Evolutionary conservation across 306 rosid genomes (phyloP).

Genomic region (Citrullus colocynthis): DNA sequence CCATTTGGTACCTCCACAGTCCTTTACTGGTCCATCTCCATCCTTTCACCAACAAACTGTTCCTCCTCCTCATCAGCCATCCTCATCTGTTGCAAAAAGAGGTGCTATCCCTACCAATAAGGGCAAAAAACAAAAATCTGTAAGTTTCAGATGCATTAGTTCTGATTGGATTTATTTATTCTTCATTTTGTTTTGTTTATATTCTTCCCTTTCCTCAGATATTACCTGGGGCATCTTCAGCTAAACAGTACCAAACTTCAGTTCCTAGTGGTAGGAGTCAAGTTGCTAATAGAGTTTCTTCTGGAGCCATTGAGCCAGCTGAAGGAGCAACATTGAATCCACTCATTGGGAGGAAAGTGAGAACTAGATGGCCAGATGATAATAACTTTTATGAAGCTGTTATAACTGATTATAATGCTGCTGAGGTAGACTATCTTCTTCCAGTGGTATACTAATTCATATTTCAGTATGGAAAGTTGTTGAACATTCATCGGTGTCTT

Average conservation of each 20-base stretch:
- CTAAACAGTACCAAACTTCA: constrained; percentile 56
- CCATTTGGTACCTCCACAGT: constrained; percentile 52
- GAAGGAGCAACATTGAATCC: constrained; percentile 50
- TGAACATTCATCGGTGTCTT: constrained; percentile 7
- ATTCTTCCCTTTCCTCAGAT: constrained; percentile 28
- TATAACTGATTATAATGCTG: constrained; percentile 53
- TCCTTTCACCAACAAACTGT: constrained; percentile 54
- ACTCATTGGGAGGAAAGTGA: constrained; percentile 67
- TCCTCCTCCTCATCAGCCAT: constrained; percentile 68
- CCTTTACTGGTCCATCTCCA: constrained; percentile 68
- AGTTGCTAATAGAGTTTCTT: constrained; percentile 45
- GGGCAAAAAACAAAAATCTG: constrained; percentile 82
- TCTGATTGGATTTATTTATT: background rate
- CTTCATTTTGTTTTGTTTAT: constrained; percentile 2
- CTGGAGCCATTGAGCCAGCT: constrained; percentile 47
- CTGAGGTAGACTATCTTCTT: constrained; percentile 31
- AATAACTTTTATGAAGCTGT: constrained; percentile 88
- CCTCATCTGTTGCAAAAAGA: constrained; percentile 62
- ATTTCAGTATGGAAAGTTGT: constrained; percentile 5
- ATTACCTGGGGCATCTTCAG: constrained; percentile 47
- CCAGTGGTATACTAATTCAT: background rate
- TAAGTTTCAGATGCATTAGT: constrained; percentile 24
- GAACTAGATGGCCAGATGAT: constrained; percentile 95
- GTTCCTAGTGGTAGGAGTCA: constrained; percentile 70
- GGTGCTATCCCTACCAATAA: constrained; percentile 61